Evolutionary conservation across 768 basidiomycete species (phyloP).

Genomic region (Mrakia frigida): DNA sequence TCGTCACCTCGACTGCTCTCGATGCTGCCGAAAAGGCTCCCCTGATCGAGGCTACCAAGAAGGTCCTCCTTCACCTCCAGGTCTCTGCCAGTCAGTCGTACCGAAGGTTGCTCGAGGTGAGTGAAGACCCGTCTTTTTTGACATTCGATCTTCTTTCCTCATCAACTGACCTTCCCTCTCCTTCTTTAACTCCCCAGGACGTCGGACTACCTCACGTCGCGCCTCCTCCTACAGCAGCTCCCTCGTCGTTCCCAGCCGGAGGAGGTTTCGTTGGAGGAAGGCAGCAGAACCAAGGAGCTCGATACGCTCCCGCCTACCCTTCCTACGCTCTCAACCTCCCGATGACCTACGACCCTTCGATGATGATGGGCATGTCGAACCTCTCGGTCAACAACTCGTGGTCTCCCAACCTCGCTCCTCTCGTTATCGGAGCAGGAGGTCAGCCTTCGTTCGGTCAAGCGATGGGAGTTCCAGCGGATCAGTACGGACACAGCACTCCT

Average conservation of each 20-base stretch:
- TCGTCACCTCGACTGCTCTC: constrained; percentile 79
- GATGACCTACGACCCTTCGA: constrained; percentile 19
- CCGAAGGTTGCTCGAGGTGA: constrained; percentile 70
- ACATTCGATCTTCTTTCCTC: neutral
- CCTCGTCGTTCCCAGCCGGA: neutral
- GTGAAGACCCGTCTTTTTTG: neutral
- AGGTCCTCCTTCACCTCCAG: constrained; percentile 79
- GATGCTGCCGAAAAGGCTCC: constrained; percentile 62
- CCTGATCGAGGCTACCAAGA: constrained; percentile 80
- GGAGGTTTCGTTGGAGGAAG: neutral
- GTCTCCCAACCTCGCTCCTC: constrained; percentile 16
- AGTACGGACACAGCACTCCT: constrained; percentile 12
- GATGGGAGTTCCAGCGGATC: neutral
- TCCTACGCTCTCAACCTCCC: constrained; percentile 21
- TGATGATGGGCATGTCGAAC: constrained; percentile 20
- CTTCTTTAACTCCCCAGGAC: constrained; percentile 47
- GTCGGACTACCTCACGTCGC: constrained; percentile 71
- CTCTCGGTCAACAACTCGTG: neutral
- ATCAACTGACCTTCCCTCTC: neutral
- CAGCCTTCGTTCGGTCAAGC: neutral
- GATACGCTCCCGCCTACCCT: neutral
- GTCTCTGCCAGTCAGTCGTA: constrained; percentile 93
- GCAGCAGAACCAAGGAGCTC: neutral
- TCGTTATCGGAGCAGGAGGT: constrained; percentile 17
- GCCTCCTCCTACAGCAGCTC: constrained; percentile 32